A percentile compares a stretch with the other conserved stretches of the same genome.
These are phyloP conservation scores for Talaromyces stipitatus DNA, from an alignment of 495 filamentous ascomycete genomes.

Conservation along the genomic window DNA sequence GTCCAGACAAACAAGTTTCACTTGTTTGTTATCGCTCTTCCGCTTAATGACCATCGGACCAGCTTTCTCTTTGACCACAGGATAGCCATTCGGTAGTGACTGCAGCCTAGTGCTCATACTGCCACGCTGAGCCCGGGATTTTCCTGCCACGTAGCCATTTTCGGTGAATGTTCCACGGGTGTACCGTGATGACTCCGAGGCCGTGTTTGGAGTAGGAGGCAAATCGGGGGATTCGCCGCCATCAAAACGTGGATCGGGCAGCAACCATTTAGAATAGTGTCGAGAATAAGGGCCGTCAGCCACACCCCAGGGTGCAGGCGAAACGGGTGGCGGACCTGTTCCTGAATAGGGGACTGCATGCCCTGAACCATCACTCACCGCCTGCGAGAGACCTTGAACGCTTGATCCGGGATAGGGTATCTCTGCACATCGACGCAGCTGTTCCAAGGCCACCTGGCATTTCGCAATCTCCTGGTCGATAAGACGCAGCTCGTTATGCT, in stretches of 20 bases:
- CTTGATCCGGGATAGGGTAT: constrained; percentile 75
- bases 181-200: constrained; percentile 51
- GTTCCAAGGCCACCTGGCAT: constrained; percentile 91
- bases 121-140: constrained; percentile 55
- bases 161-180: constrained; percentile 68
- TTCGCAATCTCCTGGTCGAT: constrained; percentile 96
- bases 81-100: constrained; percentile 64
- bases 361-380: constrained; percentile 65
- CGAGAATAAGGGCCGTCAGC: constrained; percentile 85
- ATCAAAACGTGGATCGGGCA: constrained; percentile 84
- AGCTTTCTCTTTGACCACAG: constrained; percentile 57
- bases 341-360: constrained; percentile 50
- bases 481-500: constrained; percentile 86
- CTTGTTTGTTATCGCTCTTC: constrained; percentile 50
- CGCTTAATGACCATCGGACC: constrained; percentile 55
- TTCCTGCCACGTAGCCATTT: constrained; percentile 42
- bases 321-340: constrained; percentile 49
- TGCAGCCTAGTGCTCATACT: constrained; percentile 55
- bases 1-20: constrained; percentile 82
- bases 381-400: constrained; percentile 50
- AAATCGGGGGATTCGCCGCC: constrained; percentile 42
- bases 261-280: constrained; percentile 90
- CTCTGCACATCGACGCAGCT: constrained; percentile 82
- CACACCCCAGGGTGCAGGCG: constrained; percentile 79
- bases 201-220: constrained; percentile 15